phyloP scores from a whole-genome alignment of 1,139 yeast genomes.

The Pichia sp. region DNA sequence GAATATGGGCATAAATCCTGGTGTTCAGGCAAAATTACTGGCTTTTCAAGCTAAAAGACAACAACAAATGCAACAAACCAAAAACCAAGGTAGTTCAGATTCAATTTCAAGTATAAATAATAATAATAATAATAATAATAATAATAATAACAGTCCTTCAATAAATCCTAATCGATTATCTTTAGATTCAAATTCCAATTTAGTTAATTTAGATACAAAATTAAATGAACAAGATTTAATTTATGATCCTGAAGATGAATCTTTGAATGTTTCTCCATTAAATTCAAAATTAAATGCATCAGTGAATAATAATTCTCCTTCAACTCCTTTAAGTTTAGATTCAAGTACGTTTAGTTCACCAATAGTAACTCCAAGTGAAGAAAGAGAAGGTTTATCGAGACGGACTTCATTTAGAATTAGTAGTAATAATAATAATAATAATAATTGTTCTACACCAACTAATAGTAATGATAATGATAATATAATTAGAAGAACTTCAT shows the following conservation, averaged over 20 bases:
- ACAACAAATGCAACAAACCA: slow-evolving; percentile 13
- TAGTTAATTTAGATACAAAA: neutral
- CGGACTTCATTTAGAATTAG: slow-evolving; percentile 14
- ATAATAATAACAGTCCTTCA: too few relatives aligned
- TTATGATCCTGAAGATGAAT: slow-evolving; percentile 4
- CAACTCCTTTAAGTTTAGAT: slow-evolving; percentile 19
- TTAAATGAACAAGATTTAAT: neutral
- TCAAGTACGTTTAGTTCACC: slow-evolving; percentile 17
- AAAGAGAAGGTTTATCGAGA: slow-evolving; percentile 9
- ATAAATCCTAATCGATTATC: too few relatives aligned
- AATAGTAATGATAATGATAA: slow-evolving; percentile 8
- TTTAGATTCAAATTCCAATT: neutral
- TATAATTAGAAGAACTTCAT: slow-evolving; percentile 10
- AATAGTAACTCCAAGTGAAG: slow-evolving; percentile 17
- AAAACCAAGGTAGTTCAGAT: slow-evolving; percentile 1
- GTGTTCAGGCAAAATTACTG: slow-evolving; percentile 65
- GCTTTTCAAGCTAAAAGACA: slow-evolving; percentile 47
- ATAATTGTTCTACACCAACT: neutral
- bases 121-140: too few relatives aligned
- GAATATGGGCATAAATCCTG: slow-evolving; percentile 39
- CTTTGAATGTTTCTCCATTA: slow-evolving; percentile 5
- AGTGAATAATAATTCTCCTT: slow-evolving; percentile 13
- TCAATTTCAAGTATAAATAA: neutral
- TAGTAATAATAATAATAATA: neutral
- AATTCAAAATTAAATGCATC: slow-evolving; percentile 2